These are phyloP conservation scores for Botryotinia narcissicola DNA, from an alignment of 2,329 filamentous ascomycete genomes.

Conservation along the genomic window DNA sequence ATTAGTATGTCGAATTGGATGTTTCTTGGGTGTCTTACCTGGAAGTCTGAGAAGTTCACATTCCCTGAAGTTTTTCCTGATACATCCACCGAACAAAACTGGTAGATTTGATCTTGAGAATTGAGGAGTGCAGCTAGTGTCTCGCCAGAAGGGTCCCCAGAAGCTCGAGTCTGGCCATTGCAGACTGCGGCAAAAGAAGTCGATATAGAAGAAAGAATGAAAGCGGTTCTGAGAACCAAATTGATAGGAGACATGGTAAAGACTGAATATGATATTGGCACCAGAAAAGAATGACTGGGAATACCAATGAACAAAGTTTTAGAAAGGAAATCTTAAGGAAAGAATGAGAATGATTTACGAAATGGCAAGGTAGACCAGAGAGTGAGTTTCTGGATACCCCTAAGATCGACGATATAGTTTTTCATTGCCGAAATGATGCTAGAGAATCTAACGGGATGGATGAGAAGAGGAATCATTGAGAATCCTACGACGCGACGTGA, in stretches of 20 bases:
- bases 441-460: neutral
- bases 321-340: neutral
- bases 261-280: neutral
- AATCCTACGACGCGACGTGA: neutral
- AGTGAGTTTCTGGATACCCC: neutral
- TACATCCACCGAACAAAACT: neutral
- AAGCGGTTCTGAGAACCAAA: neutral
- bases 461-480: neutral
- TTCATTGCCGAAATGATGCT: neutral
- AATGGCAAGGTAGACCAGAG: neutral
- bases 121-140: neutral
- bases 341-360: neutral
- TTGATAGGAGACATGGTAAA: neutral
- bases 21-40: neutral
- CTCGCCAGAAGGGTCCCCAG: neutral
- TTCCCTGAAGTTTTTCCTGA: neutral
- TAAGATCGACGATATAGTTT: neutral
- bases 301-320: neutral
- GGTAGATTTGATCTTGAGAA: neutral
- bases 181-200: neutral
- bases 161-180: neutral
- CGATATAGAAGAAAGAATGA: slow-evolving; percentile 10
- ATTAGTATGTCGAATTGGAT: neutral
- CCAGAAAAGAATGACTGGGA: neutral
- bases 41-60: neutral